Conservation (phyloP, 1,139 yeast species). For the Taphrina betulina region DNA sequence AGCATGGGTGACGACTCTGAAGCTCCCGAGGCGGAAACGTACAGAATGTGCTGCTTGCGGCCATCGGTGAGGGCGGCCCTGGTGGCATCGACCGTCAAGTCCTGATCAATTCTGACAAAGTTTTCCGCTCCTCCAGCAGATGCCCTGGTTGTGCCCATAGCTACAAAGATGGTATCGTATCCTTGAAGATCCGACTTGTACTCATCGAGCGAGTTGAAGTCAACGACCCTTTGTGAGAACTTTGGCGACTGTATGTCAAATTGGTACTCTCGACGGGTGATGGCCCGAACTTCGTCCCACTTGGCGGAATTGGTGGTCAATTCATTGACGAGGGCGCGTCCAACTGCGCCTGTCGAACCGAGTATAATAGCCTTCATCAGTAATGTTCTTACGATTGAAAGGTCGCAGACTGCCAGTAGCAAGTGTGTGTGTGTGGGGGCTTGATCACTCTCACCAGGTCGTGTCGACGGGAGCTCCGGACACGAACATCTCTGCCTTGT, state of each 20-base stretch:
- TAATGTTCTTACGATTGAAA: neutral
- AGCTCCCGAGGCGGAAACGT: constrained; percentile 24
- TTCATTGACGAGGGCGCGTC: constrained; percentile 23
- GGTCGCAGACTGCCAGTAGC: too few relatives aligned
- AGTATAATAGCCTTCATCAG: constrained; percentile 22
- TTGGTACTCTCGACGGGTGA: constrained; percentile 15
- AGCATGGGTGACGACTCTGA: constrained; percentile 12
- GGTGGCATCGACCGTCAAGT: constrained; percentile 19
- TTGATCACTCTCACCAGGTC: too few relatives aligned
- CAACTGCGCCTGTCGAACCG: constrained; percentile 33
- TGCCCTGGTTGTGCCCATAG: constrained; percentile 32
- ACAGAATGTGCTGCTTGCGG: constrained; percentile 20
- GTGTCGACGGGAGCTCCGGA: too few relatives aligned
- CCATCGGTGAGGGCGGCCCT: constrained; percentile 13
- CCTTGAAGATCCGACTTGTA: constrained; percentile 18
- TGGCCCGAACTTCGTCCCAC: constrained; percentile 12
- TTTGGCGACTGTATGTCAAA: constrained; percentile 5
- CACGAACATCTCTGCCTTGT: too few relatives aligned
- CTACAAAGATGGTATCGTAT: constrained; percentile 17
- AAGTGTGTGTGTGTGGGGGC: too few relatives aligned
- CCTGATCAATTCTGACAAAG: constrained; percentile 23
- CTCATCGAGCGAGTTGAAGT: constrained; percentile 11
- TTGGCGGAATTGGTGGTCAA: constrained; percentile 3
- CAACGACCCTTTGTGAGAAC: constrained; percentile 9
- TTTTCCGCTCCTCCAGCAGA: constrained; percentile 26